Base-by-base conservation (phyloP, 805 yeast genomes). In the Blastobotrys chiropterorum region DNA sequence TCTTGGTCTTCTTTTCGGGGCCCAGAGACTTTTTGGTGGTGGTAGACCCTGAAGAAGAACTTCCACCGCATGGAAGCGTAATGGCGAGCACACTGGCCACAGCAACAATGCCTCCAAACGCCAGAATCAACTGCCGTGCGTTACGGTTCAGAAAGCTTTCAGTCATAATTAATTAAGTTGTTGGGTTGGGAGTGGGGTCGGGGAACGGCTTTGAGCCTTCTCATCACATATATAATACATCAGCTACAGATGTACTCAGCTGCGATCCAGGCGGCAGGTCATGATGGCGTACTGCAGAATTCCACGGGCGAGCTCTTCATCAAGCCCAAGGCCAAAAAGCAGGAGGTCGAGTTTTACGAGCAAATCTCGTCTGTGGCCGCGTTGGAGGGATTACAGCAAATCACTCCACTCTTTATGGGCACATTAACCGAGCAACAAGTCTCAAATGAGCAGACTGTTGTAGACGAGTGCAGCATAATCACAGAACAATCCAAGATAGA, bases 181-280 rank as follows among this genome's bases (percentile, higher is more conserved):
- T 26, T 11, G 34, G 34, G 34, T 26, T 26, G 34, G 34, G 34
- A 26, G 34, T 26, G 34, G 34, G 34, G 34, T 26, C 34, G 34
- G 34, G 5, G 34, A 26, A 26, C 5, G 34, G 34, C 11, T 26
- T 6, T 26, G n/a, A n/a, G n/a, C n/a, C n/a, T n/a, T n/a, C n/a
- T n/a, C n/a, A n/a, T n/a, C n/a, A n/a, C n/a, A n/a, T n/a, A n/a
- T n/a, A n/a, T n/a, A n/a, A n/a, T n/a, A n/a, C n/a, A n/a, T n/a
- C n/a, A n/a, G n/a, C n/a, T n/a, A 38, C 13, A n/a, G 7, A 44
- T 44, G 47, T 21, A 44, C 21, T n/a, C n/a, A 14, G 38, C 47
- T 15, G 47, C 34, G 13, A 87, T 86, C 62, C 85, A 82, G 67
- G 98, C 94, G 2, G 98, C 97, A 0, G 99, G 99, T 3, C 99